Base-by-base conservation (phyloP, 495 filamentous ascomycete species). In the Penicillium bialowiezense region DNA sequence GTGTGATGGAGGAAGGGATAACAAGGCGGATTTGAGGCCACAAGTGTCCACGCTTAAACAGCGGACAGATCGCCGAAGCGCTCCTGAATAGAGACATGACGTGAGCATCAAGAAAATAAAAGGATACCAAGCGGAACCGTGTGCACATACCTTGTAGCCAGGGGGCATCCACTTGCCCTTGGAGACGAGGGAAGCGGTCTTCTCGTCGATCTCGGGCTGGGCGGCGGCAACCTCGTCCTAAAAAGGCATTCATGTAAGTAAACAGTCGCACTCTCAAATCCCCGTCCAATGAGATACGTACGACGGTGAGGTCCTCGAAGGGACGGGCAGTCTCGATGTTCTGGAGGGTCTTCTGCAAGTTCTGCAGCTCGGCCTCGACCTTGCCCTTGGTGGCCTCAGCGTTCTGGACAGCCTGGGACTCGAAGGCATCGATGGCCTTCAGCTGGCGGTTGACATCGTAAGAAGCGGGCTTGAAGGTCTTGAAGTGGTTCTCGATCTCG, bases 161-260 rank as follows among this genome's bases (percentile, higher is more conserved):
- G 95, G 90, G 59, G 93, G 90, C 74, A 82, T 78, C 95, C 95
- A 99, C 79, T 91, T 88, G 72, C 92, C 91, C 83, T 91, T 97
- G 68, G 87, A 88, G 41, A 97, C 91, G 67, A 97, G 80, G 74
- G 91, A 81, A 52, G 86, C 73, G 48, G 90, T 95, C 75, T 90
- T 89, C 82, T 91, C 81, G 70, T 99, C 95, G 71, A 97, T 97
- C 59, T 95, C 91, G 44, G 92, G 93, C 63, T 88, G 86, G 48
- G 90, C 95, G 51, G 86, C 81, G 48, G 86, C 89, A 71, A 99
- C 87, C 66, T 99, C 95, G 71, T 97, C 93, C 91, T 95, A 63
- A n/a, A 62, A 41, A n/a, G 53, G 26, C 2, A 54, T 33, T 13
- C 26, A 48, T 38, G 48, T 54, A 53, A 60, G 50, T 24, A 55